Evolutionary conservation across 177 flowering plant genomes (phyloP), one percentile per base, ranked within the genome.

Genomic region (Vitis hybrid): DNA sequence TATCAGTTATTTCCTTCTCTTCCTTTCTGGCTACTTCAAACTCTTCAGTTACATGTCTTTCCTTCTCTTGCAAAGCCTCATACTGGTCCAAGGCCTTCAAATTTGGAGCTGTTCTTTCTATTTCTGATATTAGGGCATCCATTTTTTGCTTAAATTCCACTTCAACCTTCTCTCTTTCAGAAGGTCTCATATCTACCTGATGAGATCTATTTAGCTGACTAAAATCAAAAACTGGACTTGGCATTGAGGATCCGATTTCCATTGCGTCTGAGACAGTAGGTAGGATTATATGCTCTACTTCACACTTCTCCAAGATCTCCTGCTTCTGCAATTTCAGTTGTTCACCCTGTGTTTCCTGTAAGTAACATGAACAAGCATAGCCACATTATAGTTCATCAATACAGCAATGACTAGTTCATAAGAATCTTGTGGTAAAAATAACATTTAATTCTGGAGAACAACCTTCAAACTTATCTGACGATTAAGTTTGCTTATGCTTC

Each of bases 101-200:
- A 79, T 96, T 96, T 40, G 99, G 99, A 71, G 98, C 92, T 9
- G 97, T 94, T 83, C 81, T 91, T 84, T 91, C 99, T 77, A 96
- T 96, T 69, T 96, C 97, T 70, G 99, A 84, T 18, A 82, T 72
- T 24, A 94, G 70, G 48, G 82, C 74, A 73, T 90, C 94, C 72
- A 86, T 86, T 74, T 91, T 92, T 67, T 88, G 92, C 72, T 88
- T 90, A 73, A 91, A 94, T 59, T 96, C 97, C n/a, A 65, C 79
- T 75, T 96, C 99, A 78, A 82, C 75, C 71, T 90, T 92, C 52
- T 94, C 97, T 49, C 94, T 65, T 52, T 88, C 90, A 71, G 92
- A 82, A 18, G 87, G 77, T 69, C 84, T 84, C 85, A 71, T 80
- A 13, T 81, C 90, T 77, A 78, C 90, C 48, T 72, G 80, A 80